These are phyloP conservation scores for Cytauxzoon felis DNA, from an alignment of 169 alveolate species.

Conservation along the genomic window DNA sequence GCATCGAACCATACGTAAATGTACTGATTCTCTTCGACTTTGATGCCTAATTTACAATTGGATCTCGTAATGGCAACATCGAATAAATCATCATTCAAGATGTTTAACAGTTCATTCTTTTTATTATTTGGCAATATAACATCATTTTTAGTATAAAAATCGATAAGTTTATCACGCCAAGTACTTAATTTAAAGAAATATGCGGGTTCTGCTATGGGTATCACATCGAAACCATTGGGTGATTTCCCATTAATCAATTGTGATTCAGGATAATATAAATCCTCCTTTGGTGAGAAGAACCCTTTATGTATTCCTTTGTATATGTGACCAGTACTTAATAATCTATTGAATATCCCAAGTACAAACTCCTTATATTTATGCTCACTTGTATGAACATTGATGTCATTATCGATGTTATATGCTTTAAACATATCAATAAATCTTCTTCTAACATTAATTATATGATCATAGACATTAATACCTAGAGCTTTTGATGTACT, in stretches of 20 bases:
- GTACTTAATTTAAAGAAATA: conserved; percentile 62
- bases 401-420: conserved; percentile 65
- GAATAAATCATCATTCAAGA: conserved; percentile 39
- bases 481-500: conserved; percentile 57
- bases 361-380: conserved; percentile 64
- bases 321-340: conserved; percentile 48
- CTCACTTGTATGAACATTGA: conserved; percentile 75
- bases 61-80: conserved; percentile 70
- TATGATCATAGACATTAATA: conserved; percentile 43
- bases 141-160: conserved; percentile 36
- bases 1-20: conserved; percentile 91
- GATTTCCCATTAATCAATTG: conserved; percentile 36
- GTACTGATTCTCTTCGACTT: conserved; percentile 68
- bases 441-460: conserved; percentile 59
- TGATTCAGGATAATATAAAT: conserved; percentile 40
- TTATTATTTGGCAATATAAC: conserved; percentile 42
- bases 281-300: conserved; percentile 65
- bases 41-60: conserved; percentile 69
- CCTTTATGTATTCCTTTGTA: conserved; percentile 72
- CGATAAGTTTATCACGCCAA: conserved; percentile 44
- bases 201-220: conserved; percentile 66
- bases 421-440: conserved; percentile 55
- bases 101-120: conserved; percentile 29
- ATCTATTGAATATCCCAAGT: conserved; percentile 25
- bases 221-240: conserved; percentile 42